Conservation (phyloP, 805 yeast species). For the Pichia exigua region DNA sequence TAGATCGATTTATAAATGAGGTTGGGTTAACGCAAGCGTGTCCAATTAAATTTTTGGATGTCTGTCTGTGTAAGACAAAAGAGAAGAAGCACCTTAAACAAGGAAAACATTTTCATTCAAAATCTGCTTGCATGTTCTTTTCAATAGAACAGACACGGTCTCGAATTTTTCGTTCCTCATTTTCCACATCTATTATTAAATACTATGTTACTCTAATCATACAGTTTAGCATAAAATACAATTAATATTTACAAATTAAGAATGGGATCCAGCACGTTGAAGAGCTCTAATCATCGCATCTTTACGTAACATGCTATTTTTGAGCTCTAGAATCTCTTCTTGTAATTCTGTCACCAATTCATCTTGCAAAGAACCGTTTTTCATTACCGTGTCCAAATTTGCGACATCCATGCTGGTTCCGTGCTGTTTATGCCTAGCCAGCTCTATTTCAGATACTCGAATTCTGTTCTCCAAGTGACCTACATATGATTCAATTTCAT, state of each 20-base stretch:
- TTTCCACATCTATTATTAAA: not conserved
- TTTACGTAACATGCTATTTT: slow-evolving; percentile 57
- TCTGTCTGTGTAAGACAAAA: not conserved
- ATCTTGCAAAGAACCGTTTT: not conserved
- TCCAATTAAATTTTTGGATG: not conserved
- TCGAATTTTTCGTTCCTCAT: not conserved
- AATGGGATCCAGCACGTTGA: slow-evolving; percentile 4
- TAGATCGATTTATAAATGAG: not conserved
- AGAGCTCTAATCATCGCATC: slow-evolving; percentile 73
- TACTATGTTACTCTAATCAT: not conserved
- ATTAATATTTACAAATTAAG: not conserved
- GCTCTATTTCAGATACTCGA: slow-evolving; percentile 8
- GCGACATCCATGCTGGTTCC: not conserved
- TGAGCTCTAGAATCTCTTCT: slow-evolving; percentile 60
- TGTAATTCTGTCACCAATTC: slow-evolving; percentile 34
- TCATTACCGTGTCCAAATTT: not conserved
- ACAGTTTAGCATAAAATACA: not conserved
- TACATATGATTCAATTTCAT: slow-evolving; percentile 9
- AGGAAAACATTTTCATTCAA: not conserved
- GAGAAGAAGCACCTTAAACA: not conserved
- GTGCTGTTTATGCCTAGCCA: slow-evolving; percentile 2
- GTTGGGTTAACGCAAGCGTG: not conserved
- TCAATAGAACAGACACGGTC: not conserved
- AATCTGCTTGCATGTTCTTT: not conserved
- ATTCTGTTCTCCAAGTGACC: slow-evolving; percentile 11